Evolutionary conservation across 2,329 filamentous ascomycete species (phyloP).

Genomic region (Colletotrichum graminicola): DNA sequence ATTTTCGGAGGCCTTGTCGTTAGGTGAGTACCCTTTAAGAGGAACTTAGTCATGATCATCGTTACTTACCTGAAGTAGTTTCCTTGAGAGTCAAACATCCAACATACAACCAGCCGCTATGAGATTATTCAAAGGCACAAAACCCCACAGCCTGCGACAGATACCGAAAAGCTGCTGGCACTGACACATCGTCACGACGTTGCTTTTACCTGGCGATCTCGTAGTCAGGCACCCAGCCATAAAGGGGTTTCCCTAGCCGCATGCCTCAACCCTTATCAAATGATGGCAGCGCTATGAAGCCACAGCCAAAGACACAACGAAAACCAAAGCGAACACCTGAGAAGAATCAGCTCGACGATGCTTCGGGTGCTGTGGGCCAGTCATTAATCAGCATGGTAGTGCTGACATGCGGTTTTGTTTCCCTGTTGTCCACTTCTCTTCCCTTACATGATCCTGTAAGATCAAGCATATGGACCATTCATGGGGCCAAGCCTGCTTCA

Average conservation of each 20-base stretch:
- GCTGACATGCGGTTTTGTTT: not conserved
- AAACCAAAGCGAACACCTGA: not conserved
- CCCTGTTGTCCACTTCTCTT: not conserved
- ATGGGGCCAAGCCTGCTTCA: too few relatives aligned
- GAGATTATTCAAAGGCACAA: not conserved
- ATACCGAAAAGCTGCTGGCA: not conserved
- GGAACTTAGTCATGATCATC: too few relatives aligned
- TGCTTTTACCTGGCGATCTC: too few relatives aligned
- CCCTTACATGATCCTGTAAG: not conserved
- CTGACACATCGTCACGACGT: too few relatives aligned
- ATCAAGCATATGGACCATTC: not conserved
- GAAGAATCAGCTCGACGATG: slow-evolving; percentile 9
- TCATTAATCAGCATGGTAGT: slow-evolving; percentile 9
- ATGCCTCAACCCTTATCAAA: not conserved
- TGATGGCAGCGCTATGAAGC: not conserved
- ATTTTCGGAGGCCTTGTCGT: not conserved
- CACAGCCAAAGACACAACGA: not conserved
- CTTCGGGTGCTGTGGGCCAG: slow-evolving; percentile 17
- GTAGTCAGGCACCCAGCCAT: too few relatives aligned
- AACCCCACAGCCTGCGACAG: not conserved
- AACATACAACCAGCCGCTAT: not conserved
- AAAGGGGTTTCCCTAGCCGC: not conserved
- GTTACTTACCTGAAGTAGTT: not conserved
- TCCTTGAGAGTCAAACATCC: not conserved
- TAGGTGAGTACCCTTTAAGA: not conserved